phyloP scores from a whole-genome alignment of 202 grass and related monocot species.

The Zoysia matrella region DNA sequence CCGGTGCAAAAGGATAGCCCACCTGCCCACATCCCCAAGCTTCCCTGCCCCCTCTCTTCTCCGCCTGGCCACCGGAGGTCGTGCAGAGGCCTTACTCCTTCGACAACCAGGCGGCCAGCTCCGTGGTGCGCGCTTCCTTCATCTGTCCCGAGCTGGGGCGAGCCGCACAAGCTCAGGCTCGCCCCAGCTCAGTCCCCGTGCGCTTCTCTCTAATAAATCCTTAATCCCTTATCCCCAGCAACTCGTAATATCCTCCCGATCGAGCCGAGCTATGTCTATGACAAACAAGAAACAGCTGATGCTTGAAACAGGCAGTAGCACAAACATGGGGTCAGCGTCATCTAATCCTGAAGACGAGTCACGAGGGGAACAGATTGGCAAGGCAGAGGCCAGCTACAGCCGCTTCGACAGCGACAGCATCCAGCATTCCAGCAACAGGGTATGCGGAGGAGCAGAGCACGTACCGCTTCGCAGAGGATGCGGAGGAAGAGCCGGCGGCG shows the following conservation, averaged over 20 bases:
- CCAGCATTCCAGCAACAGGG: neutral
- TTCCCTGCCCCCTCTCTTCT: too few relatives aligned
- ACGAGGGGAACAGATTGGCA: neutral
- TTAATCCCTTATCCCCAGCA: neutral
- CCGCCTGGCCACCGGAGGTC: too few relatives aligned
- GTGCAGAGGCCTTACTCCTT: too few relatives aligned
- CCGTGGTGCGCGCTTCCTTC: too few relatives aligned
- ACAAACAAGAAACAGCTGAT: neutral
- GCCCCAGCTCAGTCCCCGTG: too few relatives aligned
- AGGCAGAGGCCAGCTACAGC: neutral
- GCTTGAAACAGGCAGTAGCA: neutral
- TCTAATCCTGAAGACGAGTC: neutral
- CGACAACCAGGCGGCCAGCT: too few relatives aligned
- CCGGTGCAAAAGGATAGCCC: too few relatives aligned
- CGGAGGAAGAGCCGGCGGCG: neutral
- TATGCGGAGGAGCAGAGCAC: neutral
- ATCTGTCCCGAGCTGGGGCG: too few relatives aligned
- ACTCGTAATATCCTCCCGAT: neutral
- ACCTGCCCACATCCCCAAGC: too few relatives aligned
- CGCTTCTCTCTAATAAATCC: too few relatives aligned
- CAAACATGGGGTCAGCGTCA: too few relatives aligned
- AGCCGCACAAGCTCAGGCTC: too few relatives aligned
- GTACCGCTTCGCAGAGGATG: conserved; percentile 8
- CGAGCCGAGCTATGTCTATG: neutral
- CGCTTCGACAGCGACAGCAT: neutral